phyloP scores from a whole-genome alignment of 2,329 filamentous ascomycete genomes.

The Hortaea werneckii region DNA sequence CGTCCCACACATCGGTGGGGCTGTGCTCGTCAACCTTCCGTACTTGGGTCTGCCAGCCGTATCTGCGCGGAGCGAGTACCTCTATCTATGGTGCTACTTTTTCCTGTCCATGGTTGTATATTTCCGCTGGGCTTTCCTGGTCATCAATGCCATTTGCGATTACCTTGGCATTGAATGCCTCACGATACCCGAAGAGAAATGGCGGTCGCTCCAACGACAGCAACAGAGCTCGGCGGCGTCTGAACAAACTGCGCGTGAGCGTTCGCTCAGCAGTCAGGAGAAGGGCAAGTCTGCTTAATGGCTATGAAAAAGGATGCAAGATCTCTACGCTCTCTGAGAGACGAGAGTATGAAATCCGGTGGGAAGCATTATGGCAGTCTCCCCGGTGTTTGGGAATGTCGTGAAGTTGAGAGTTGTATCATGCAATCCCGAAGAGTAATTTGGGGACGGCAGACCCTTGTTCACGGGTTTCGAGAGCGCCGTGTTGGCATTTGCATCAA shows the following conservation, averaged over 20 bases:
- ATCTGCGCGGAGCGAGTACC: conserved; percentile 53
- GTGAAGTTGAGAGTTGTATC: too few relatives aligned
- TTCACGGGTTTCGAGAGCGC: too few relatives aligned
- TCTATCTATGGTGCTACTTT: conserved; percentile 78
- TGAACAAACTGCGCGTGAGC: background rate
- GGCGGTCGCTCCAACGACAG: conserved; percentile 17
- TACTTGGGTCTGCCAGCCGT: conserved; percentile 60
- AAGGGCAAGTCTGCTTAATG: background rate
- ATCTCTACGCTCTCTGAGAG: background rate
- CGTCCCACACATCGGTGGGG: conserved; percentile 74
- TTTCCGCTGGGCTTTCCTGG: conserved; percentile 82
- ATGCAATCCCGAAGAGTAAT: too few relatives aligned
- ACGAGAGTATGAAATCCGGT: too few relatives aligned
- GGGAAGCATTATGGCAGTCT: too few relatives aligned
- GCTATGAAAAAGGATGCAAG: background rate
- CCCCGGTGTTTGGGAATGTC: too few relatives aligned
- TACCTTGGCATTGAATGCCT: conserved; percentile 91
- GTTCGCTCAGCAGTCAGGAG: background rate
- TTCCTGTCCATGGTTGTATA: conserved; percentile 77
- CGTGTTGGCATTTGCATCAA: too few relatives aligned
- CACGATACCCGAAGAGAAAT: conserved; percentile 53
- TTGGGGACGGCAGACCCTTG: too few relatives aligned
- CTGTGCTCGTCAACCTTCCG: conserved; percentile 72
- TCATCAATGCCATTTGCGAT: conserved; percentile 82
- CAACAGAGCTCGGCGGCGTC: background rate